These are phyloP conservation scores for Beauveria sp. DNA, from an alignment of 2,329 filamentous ascomycete species.

Conservation along the genomic window DNA sequence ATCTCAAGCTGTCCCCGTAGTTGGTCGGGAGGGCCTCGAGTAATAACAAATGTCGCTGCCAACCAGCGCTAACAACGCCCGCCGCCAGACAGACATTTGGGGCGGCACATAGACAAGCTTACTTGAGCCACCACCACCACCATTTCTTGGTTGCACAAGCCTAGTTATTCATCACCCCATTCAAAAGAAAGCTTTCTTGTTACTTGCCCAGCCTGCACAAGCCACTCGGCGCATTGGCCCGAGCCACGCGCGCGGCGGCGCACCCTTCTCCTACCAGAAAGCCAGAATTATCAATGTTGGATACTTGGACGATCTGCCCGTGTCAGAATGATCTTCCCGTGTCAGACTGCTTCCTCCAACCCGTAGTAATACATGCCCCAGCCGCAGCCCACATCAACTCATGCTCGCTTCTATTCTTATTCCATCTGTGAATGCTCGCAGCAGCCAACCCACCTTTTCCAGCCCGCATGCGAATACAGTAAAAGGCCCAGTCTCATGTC, in stretches of 20 bases:
- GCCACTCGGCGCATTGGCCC: constrained; percentile 5
- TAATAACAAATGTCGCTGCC: not conserved
- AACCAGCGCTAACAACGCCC: not conserved
- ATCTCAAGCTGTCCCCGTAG: not conserved
- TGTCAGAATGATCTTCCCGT: not conserved
- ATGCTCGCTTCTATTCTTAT: not conserved
- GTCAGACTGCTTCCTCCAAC: no score
- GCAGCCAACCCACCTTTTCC: not conserved
- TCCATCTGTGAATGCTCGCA: not conserved
- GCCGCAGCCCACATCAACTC: no score
- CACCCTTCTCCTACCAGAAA: no score
- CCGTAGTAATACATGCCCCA: no score
- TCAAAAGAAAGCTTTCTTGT: not conserved
- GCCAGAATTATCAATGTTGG: no score
- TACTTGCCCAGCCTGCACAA: constrained; percentile 3
- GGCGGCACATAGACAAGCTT: not conserved
- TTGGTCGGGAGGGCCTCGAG: not conserved
- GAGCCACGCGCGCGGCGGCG: not conserved
- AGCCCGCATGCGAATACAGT: not conserved
- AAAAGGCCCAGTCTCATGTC: not conserved
- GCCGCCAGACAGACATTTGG: not conserved
- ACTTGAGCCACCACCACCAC: not conserved
- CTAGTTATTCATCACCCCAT: not conserved
- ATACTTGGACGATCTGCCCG: not conserved
- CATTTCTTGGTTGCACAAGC: not conserved